Percentiles rank a stretch among this genome's conserved stretches.
These are phyloP conservation scores for Plantago ovata DNA, from an alignment of 257 asterid genomes.

Conservation along the genomic window DNA sequence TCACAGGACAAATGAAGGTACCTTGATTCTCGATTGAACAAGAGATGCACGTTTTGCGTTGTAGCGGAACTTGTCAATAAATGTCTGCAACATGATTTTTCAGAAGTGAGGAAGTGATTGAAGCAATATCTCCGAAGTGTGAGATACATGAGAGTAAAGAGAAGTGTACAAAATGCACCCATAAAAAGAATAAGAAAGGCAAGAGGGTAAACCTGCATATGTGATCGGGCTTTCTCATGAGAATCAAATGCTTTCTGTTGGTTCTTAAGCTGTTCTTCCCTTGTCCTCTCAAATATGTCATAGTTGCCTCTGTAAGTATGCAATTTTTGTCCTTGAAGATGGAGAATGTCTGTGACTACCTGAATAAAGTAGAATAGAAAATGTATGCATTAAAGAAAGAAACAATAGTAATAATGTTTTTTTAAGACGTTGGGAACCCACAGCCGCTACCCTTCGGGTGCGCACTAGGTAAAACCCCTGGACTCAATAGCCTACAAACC, in stretches of 20 bases:
- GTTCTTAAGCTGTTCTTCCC: slow-evolving; percentile 89
- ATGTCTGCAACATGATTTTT: slow-evolving; percentile 50
- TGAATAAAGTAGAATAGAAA: slow-evolving; percentile 25
- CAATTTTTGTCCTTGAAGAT: slow-evolving; percentile 80
- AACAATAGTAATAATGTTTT: slow-evolving; percentile 1
- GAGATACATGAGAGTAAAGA: slow-evolving; percentile 1
- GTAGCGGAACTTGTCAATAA: slow-evolving; percentile 94
- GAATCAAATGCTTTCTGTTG: slow-evolving; percentile 90
- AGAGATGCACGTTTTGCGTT: slow-evolving; percentile 99
- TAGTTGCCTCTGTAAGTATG: slow-evolving; percentile 72
- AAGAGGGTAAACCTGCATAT: slow-evolving; percentile 69
- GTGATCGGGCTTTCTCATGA: slow-evolving; percentile 82
- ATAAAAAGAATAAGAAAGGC: slow-evolving; percentile 11
- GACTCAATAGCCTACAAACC: too few species aligned
- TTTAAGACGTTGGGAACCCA: too few species aligned
- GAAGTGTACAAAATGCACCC: background rate
- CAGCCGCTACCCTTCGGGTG: too few species aligned
- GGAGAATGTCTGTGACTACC: slow-evolving; percentile 96
- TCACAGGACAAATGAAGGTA: slow-evolving; percentile 22
- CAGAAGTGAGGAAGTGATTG: slow-evolving; percentile 4
- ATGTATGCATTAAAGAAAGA: slow-evolving; percentile 10
- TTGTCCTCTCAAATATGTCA: slow-evolving; percentile 88
- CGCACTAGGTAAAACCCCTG: too few species aligned
- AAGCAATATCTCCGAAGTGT: slow-evolving; percentile 14
- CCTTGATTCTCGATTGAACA: slow-evolving; percentile 99